Conservation (phyloP, 805 yeast species). For the Kodamaea restingae region DNA sequence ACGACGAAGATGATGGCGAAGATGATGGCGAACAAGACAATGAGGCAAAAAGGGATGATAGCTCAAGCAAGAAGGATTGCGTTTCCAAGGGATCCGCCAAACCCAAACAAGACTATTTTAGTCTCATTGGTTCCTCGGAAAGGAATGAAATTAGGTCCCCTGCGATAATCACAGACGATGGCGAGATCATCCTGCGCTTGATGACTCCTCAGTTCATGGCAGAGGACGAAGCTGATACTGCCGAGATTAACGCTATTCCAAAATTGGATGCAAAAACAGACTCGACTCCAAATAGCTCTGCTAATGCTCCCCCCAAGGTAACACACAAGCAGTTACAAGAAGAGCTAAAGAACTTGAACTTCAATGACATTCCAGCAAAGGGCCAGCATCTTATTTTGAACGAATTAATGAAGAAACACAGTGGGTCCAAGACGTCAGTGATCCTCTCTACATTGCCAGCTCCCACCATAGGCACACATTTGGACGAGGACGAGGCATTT, state of each 20-base stretch:
- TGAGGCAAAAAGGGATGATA: conserved; percentile 7
- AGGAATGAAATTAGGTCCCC: conserved; percentile 21
- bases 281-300: conserved; percentile 1
- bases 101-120: no score
- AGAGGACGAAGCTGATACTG: conserved; percentile 11
- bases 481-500: conserved; percentile 59
- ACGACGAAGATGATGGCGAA: conserved; percentile 13
- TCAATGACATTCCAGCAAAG: conserved; percentile 85
- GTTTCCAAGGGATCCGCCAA: no score
- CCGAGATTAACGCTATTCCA: conserved; percentile 5
- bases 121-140: neutral
- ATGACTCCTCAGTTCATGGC: conserved; percentile 32
- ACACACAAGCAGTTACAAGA: conserved; percentile 35
- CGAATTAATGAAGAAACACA: conserved; percentile 69
- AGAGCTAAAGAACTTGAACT: conserved; percentile 44
- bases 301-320: conserved; percentile 14
- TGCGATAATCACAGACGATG: conserved; percentile 34
- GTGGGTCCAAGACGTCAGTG: conserved; percentile 57
- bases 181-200: conserved; percentile 33
- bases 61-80: neutral
- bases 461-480: conserved; percentile 79
- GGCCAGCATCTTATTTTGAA: conserved; percentile 88
- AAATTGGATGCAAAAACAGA: neutral
- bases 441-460: conserved; percentile 89
- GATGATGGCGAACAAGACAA: conserved; percentile 8